Conservation (phyloP, 73 alveolate species). For the Halteria grandinella region DNA sequence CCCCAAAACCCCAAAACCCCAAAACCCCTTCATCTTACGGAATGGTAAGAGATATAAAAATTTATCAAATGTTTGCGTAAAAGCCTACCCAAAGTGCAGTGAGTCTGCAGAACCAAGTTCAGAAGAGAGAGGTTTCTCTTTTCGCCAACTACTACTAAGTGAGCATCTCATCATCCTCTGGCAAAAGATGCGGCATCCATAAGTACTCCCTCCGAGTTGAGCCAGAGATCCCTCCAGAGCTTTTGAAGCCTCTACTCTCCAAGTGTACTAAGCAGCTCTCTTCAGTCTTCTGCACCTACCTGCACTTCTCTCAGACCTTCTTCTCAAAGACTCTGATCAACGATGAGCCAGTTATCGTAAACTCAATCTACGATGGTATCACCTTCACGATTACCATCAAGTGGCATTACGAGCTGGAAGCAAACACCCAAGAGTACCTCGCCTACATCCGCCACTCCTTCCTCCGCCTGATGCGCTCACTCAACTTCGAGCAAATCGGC, state of each 20-base stretch:
- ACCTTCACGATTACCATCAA: neutral
- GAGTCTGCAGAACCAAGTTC: neutral
- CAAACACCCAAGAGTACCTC: constrained; percentile 27
- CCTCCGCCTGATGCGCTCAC: neutral
- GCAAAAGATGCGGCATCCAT: neutral
- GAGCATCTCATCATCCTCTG: neutral
- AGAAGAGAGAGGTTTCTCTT: neutral
- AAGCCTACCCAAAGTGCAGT: constrained; percentile 5
- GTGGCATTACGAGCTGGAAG: neutral
- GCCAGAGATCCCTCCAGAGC: constrained; percentile 30
- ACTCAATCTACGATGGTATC: neutral
- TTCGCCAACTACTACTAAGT: constrained; percentile 29
- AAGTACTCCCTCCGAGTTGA: constrained; percentile 3
- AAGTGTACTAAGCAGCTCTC: constrained; percentile 8
- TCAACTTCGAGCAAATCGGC: constrained; percentile 37
- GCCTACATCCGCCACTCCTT: constrained; percentile 4
- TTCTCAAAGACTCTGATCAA: constrained; percentile 11
- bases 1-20: too few species aligned
- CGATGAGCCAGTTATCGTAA: neutral
- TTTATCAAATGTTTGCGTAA: neutral
- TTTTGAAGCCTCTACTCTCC: neutral
- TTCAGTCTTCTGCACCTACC: neutral
- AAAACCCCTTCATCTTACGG: neutral
- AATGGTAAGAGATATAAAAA: neutral
- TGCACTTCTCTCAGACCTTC: neutral